Evolutionary conservation across 2,329 filamentous ascomycete genomes (phyloP), one percentile per base, ranked within the genome.

Genomic region (Podosphaera xanthii): DNA sequence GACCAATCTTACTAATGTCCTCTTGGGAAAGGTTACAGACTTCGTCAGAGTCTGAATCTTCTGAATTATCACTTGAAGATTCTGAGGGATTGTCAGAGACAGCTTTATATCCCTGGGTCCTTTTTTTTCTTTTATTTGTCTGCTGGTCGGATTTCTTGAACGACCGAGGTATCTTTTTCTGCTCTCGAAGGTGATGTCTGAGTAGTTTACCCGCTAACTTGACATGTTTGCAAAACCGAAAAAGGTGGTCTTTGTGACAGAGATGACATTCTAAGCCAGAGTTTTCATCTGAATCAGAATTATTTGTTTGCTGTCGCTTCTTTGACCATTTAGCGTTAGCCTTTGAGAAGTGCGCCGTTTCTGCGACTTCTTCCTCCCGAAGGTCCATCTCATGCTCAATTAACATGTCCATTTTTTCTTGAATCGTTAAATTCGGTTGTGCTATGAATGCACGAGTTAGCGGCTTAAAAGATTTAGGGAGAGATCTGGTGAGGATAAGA

Each of bases 331-430:
- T 53, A 33, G 30, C 50, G 22, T 53, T 53, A 9, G 50, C 5
- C 33, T 35, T 53, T 34, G 50, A 30, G 33, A 34, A 30, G 34
- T 53, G 34, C 30, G 30, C 50, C 4, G 4, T 53, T 34, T 53
- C 50, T 33, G 2, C 33, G 6, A 33, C 34, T 34, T 53, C 50
- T 14, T 53, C 50, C 12, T 8, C 30, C 3, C 50, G 31, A 30
- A 53, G 31, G 31, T 53, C 50, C 31, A 53, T 53, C 33, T 55
- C 34, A n/a, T 55, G 52, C 34, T 55, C 52, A 38, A 35, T 38
- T 14, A 55, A n/a, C 52, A 55, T 55, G 33, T 55, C 52, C 12
- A 55, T 55, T 30, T 55, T 55, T 55, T 55, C 52, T 38, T 55
- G 10, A 7, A 55, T n/a, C 14, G 52, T 36, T 0, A 55, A n/a